A percentile compares a stretch with the other conserved stretches of the same genome.
phyloP scores from a whole-genome alignment of 2,329 filamentous ascomycete genomes.

The Diplodia corticola region DNA sequence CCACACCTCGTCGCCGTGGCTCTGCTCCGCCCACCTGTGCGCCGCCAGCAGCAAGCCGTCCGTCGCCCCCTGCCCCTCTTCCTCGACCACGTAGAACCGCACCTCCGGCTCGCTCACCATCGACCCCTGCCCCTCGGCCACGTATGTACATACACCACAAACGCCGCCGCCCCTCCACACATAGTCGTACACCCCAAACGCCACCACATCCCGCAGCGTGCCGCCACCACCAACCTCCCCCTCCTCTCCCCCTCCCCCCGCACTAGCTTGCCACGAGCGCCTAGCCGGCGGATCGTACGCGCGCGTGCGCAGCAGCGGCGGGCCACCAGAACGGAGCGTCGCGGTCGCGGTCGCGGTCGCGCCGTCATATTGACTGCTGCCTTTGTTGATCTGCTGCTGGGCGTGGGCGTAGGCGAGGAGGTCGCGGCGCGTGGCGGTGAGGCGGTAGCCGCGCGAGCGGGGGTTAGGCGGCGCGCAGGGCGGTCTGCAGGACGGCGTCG shows the following conservation, averaged over 20 bases:
- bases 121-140: conserved; percentile 37
- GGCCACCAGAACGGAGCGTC: too few relatives aligned
- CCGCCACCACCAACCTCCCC: too few relatives aligned
- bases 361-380: too few relatives aligned
- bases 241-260: not conserved
- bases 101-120: conserved; percentile 25
- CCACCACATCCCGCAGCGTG: not conserved
- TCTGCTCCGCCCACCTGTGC: conserved; percentile 55
- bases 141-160: conserved; percentile 36
- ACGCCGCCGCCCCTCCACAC: conserved; percentile 34
- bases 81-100: not conserved
- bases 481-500: conserved; percentile 45
- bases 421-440: conserved; percentile 29
- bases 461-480: conserved; percentile 46
- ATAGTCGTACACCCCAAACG: conserved; percentile 24
- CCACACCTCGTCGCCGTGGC: conserved; percentile 65
- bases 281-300: conserved; percentile 42
- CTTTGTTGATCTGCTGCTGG: too few relatives aligned
- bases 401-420: conserved; percentile 46
- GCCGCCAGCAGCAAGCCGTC: conserved; percentile 59
- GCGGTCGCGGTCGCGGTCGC: too few relatives aligned
- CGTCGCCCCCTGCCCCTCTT: not conserved
- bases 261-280: not conserved
- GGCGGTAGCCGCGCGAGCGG: conserved; percentile 21
- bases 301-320: conserved; percentile 38